Base-by-base conservation (phyloP, 2,329 filamentous ascomycete genomes). In the Neonectria sp. region DNA sequence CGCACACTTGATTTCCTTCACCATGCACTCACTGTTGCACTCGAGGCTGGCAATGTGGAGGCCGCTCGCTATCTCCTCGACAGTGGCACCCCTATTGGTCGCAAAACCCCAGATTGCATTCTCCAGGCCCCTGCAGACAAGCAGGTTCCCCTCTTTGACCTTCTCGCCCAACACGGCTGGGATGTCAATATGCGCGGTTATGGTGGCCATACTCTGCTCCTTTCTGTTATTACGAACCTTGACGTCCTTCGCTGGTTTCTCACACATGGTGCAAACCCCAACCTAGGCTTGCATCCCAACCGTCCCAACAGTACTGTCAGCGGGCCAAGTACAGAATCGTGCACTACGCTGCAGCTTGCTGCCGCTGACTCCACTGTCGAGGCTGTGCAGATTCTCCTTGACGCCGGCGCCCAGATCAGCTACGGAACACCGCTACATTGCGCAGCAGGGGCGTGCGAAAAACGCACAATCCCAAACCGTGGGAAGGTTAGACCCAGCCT, bases 221-320 rank as follows among this genome's bases (percentile, higher is more conserved):
- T 66, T 0, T 46, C 25, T 2, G 25, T 73, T 13, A 53, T 73
- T 2, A 35, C 57, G 2, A 56, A 73, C 2, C 43, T 24, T 21
- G 3, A 4, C 4, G 60, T 74, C 3, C 48, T 74, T 7, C 29
- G 63, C 7, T 74, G 72, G 72, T 74, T 74, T 13, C 67, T 74
- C 0, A 35, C 52, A 7, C 60, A 71, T 3, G 67, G 67, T 3
- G 72, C 72, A 29, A 55, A 74, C 45, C 67, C 72, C 2, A 73
- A 74, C 29, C 37, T 74, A 1, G 72, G 67, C 4, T 8, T 6
- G 1, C 70, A 73, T 11, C 51, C 56, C 8, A 60, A 71, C 1
- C 55, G 61, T 9, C 53, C 46, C 3, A 63, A 73, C 29, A 37
- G 35, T 37, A 60, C 63, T 7, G 37, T 56, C 12, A 69, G 71